Base-by-base conservation (phyloP, 83 land plant genomes). In the Thuja plicata region DNA sequence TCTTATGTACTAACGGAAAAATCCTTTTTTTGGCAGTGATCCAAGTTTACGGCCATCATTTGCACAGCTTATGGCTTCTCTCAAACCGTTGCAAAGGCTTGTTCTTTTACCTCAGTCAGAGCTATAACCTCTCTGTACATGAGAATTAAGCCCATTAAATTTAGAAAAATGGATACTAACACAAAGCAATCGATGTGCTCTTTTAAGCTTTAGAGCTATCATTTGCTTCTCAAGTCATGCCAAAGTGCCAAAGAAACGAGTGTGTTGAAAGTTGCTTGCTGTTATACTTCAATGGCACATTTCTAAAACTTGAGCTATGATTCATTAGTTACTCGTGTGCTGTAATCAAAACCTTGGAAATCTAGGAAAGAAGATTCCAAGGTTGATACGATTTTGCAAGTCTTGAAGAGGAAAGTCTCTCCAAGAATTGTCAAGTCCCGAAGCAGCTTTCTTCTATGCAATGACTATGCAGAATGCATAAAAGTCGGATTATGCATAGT, bases 41-140 rank as follows among this genome's bases (percentile, higher is more conserved):
- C 96, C 96, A 82, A 92, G 89, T 84, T 54, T 92, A 91, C 91
- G 97, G 5, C 97, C 97, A 0, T 94, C 97, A 74, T 96, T 96
- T 90, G 93, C 96, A 27, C 90, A 96, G 86, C 94, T 96, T 12
- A 89, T 92, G 30, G 88, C 89, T 52, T 93, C 94, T 52, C 91
- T 96, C 10, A 92, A 92, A 91, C 92, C 97, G 24, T 82, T 96
- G 89, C 96, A 96, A 89, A 90, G 91, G 78, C 95, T 93, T 15
- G 92, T 90, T n/a, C 89, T 92, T 52, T 92, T 95, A 73, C 77
- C 90, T n/a, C 83, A 90, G 70, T 52, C 57, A 45, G 94, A 95
- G 79, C 79, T 32, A 76, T 32, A 76, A 30, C 15, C 79, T 32
- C 37, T 76, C 16, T 76, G 37, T 32, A 3, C 37, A 76, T 34